phyloP scores from a whole-genome alignment of 495 filamentous ascomycete species.

The Sordaria brevicollis region DNA sequence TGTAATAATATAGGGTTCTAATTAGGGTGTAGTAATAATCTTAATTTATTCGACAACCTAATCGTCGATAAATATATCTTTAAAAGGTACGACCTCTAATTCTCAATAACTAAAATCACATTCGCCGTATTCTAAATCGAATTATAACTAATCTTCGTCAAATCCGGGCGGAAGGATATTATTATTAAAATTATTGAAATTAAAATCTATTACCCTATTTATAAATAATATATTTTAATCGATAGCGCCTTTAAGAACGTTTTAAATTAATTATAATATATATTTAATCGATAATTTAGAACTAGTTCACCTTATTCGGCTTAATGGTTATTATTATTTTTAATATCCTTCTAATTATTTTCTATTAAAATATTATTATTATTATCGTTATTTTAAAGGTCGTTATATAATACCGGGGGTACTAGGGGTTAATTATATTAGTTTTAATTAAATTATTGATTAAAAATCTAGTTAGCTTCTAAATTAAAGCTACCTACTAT shows the following conservation, averaged over 20 bases:
- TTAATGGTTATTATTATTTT: background rate
- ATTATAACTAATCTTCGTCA: background rate
- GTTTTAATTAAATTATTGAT: no score
- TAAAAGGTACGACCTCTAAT: background rate
- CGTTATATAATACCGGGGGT: background rate
- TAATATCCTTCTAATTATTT: no score
- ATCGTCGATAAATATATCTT: background rate
- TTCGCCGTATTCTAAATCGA: background rate
- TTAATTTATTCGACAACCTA: background rate
- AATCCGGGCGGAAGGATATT: background rate
- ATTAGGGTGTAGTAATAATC: background rate
- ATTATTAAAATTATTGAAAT: background rate
- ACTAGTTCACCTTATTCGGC: background rate
- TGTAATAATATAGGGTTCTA: background rate
- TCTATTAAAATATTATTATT: background rate
- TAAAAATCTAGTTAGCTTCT: no score
- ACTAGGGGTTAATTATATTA: background rate
- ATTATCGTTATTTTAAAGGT: background rate
- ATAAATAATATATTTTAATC: background rate
- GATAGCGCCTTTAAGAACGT: background rate
- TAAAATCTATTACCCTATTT: background rate
- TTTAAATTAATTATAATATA: background rate
- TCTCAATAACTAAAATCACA: background rate
- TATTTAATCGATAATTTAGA: background rate
- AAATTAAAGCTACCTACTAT: no score